phyloP scores from a whole-genome alignment of 1,284 basidiomycete genomes.

The Tylopilus orsonianus region DNA sequence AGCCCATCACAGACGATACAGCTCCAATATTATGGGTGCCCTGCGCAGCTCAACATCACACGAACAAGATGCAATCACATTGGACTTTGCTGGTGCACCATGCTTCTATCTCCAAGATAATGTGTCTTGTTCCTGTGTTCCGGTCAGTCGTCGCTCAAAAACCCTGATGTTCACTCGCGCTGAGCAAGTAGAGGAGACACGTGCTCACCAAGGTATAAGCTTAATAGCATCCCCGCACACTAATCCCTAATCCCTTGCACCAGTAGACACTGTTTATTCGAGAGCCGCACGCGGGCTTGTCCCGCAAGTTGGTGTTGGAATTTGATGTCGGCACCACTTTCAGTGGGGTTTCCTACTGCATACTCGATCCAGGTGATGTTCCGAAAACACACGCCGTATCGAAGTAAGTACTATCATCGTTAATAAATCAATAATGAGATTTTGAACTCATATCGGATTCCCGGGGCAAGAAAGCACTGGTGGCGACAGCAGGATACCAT shows the following conservation, averaged over 20 bases:
- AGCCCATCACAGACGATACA: too few species aligned
- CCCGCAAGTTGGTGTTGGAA: constrained; percentile 45
- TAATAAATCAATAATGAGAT: not conserved
- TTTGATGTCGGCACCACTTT: constrained; percentile 54
- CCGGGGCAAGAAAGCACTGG: constrained; percentile 39
- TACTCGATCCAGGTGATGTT: constrained; percentile 46
- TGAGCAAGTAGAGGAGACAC: constrained; percentile 1
- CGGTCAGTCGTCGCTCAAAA: too few species aligned
- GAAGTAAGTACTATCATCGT: constrained; percentile 26
- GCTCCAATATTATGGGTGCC: too few species aligned
- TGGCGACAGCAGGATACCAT: constrained; percentile 51
- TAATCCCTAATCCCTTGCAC: not conserved
- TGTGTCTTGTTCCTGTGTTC: too few species aligned
- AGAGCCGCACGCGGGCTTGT: constrained; percentile 31
- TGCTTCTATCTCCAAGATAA: too few species aligned
- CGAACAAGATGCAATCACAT: too few species aligned
- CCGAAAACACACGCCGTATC: constrained; percentile 46
- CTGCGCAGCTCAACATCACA: too few species aligned
- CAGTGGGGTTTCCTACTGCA: constrained; percentile 47
- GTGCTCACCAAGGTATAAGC: constrained; percentile 11
- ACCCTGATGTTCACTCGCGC: too few species aligned
- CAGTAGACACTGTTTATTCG: constrained; percentile 19
- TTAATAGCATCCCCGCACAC: not conserved
- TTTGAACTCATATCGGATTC: constrained; percentile 31
- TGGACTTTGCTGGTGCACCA: too few species aligned